phyloP scores from a whole-genome alignment of 176 grass and related monocot species.

The Oropetium thomaeum region DNA sequence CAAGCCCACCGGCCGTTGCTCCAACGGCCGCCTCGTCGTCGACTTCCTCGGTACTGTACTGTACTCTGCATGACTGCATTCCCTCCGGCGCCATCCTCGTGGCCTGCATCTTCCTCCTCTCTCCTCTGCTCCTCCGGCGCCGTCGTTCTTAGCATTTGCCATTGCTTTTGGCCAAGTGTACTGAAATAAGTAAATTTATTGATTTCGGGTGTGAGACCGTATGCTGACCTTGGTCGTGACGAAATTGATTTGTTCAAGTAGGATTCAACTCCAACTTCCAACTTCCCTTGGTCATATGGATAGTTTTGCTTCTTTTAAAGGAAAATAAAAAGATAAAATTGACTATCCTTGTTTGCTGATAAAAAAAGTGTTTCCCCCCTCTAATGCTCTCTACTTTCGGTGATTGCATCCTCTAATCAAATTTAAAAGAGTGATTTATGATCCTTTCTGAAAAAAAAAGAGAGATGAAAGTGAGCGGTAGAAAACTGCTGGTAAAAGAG shows the following conservation, averaged over 20 bases:
- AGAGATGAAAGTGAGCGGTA: background rate
- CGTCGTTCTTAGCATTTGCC: background rate
- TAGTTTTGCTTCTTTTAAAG: background rate
- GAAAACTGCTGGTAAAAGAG: slow-evolving; percentile 31
- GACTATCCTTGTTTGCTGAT: background rate
- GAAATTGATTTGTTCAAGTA: slow-evolving; percentile 29
- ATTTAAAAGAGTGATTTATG: background rate
- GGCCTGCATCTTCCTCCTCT: slow-evolving; percentile 13
- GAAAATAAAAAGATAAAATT: background rate
- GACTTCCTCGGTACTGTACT: slow-evolving; percentile 58
- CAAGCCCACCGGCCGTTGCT: slow-evolving; percentile 65
- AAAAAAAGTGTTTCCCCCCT: background rate
- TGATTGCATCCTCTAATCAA: background rate
- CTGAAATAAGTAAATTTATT: slow-evolving; percentile 11
- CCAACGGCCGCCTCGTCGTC: slow-evolving; percentile 62
- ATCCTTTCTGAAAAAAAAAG: background rate
- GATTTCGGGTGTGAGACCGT: slow-evolving; percentile 35
- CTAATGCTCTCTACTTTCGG: background rate
- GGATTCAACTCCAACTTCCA: background rate
- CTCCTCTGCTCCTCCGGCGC: background rate
- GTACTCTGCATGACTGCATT: no score
- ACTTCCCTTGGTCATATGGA: slow-evolving; percentile 5
- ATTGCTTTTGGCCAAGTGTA: background rate
- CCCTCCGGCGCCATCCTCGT: background rate
- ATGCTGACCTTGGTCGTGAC: slow-evolving; percentile 44